Conservation (phyloP, 257 asterid species). For the Ballota nigra region DNA sequence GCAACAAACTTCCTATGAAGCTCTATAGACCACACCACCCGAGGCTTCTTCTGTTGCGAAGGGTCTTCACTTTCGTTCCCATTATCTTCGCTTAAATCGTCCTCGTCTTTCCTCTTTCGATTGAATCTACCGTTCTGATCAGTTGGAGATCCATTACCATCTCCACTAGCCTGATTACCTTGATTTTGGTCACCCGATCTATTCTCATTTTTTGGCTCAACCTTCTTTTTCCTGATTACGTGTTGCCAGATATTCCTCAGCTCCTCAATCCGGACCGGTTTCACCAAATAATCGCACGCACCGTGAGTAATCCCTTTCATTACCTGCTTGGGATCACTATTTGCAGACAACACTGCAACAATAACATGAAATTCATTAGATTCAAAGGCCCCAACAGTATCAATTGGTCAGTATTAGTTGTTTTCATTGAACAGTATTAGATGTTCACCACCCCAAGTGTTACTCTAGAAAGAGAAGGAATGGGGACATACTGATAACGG, state of each 20-base stretch:
- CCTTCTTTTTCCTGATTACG: constrained; percentile 47
- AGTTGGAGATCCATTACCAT: constrained; percentile 40
- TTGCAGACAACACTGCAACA: constrained; percentile 65
- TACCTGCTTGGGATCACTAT: constrained; percentile 45
- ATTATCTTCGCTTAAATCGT: constrained; percentile 42
- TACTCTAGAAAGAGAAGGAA: neutral
- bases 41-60: constrained; percentile 54
- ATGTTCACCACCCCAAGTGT: neutral
- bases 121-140: constrained; percentile 52
- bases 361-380: neutral
- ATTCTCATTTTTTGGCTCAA: constrained; percentile 32
- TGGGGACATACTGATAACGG: constrained; percentile 56
- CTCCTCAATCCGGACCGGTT: constrained; percentile 64
- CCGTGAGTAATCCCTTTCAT: constrained; percentile 75
- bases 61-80: constrained; percentile 54
- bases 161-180: constrained; percentile 43
- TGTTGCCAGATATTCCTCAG: constrained; percentile 69
- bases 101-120: constrained; percentile 59
- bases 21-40: constrained; percentile 65
- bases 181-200: constrained; percentile 32
- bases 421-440: neutral
- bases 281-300: constrained; percentile 71
- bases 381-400: neutral
- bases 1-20: constrained; percentile 65
- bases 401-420: neutral